Evolutionary conservation across 2,329 filamentous ascomycete genomes (phyloP).

Genomic region (Huntiella bhutanensis): DNA sequence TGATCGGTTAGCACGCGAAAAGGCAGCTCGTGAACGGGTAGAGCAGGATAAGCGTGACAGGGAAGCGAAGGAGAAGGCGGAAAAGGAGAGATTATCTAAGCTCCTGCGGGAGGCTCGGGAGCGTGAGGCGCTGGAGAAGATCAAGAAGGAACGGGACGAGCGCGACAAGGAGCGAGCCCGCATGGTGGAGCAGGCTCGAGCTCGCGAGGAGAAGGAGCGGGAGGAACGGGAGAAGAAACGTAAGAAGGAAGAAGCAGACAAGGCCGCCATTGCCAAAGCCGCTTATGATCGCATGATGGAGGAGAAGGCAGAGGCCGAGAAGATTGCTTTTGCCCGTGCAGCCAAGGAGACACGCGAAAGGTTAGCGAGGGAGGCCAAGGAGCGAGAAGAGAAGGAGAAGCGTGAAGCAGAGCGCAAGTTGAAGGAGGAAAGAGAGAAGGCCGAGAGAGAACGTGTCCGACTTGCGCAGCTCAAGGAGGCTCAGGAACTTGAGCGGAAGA

Average conservation of each 20-base stretch:
- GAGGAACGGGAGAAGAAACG: constrained; percentile 7
- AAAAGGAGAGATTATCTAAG: constrained; percentile 16
- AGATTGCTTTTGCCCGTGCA: constrained; percentile 1
- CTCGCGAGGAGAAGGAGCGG: constrained; percentile 18
- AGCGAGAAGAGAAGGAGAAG: constrained; percentile 23
- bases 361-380: constrained; percentile 1
- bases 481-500: constrained; percentile 25
- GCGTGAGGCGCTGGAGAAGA: constrained; percentile 6
- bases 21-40: constrained; percentile 8
- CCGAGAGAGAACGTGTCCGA: constrained; percentile 19
- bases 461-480: constrained; percentile 15
- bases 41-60: constrained; percentile 12
- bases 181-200: constrained; percentile 7
- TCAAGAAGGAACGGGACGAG: constrained; percentile 10
- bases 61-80: constrained; percentile 15
- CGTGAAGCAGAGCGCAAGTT: constrained; percentile 23
- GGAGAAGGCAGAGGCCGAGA: constrained; percentile 1
- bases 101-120: constrained; percentile 5
- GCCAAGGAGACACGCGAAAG: constrained; percentile 1
- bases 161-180: constrained; percentile 41
- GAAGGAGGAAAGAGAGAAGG: constrained; percentile 24
- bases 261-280: not conserved
- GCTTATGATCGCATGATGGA: constrained; percentile 1
- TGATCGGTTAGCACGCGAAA: constrained; percentile 9
- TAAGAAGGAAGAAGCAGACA: constrained; percentile 2